Evolutionary conservation across 169 alveolate genomes (phyloP).

Genomic region (Cryptosporidium bovis): DNA sequence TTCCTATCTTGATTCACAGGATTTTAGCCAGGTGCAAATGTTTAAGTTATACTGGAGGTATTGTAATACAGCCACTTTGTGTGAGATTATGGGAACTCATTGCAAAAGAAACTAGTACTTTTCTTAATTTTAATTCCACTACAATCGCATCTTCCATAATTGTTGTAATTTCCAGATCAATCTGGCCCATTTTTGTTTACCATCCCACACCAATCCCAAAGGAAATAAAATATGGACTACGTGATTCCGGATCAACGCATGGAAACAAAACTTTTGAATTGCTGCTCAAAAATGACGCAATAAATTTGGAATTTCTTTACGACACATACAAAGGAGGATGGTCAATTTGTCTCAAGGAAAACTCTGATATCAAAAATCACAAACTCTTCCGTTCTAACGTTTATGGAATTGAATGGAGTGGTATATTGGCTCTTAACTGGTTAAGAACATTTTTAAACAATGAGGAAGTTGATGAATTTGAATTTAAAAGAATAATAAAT

Average conservation of each 20-base stretch:
- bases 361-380: neutral
- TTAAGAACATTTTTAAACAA: neutral
- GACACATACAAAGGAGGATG: slow-evolving; percentile 1
- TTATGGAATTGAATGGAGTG: slow-evolving; percentile 73
- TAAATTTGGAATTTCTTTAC: neutral
- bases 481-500: neutral
- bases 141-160: slow-evolving; percentile 38
- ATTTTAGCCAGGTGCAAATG: slow-evolving; percentile 24
- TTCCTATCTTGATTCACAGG: slow-evolving; percentile 53
- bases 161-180: slow-evolving; percentile 44
- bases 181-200: slow-evolving; percentile 72
- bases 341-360: neutral
- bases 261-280: neutral
- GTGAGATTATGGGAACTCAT: slow-evolving; percentile 55
- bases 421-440: slow-evolving; percentile 50
- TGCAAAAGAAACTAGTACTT: neutral
- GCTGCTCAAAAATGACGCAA: neutral
- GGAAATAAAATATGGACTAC: neutral
- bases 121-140: neutral
- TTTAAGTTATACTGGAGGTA: slow-evolving; percentile 46
- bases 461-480: neutral
- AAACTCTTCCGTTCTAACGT: slow-evolving; percentile 3
- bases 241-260: neutral
- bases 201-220: slow-evolving; percentile 32
- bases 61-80: slow-evolving; percentile 56